Evolutionary conservation across 2,329 filamentous ascomycete species (phyloP).

Genomic region (Pyricularia pennisetigena): DNA sequence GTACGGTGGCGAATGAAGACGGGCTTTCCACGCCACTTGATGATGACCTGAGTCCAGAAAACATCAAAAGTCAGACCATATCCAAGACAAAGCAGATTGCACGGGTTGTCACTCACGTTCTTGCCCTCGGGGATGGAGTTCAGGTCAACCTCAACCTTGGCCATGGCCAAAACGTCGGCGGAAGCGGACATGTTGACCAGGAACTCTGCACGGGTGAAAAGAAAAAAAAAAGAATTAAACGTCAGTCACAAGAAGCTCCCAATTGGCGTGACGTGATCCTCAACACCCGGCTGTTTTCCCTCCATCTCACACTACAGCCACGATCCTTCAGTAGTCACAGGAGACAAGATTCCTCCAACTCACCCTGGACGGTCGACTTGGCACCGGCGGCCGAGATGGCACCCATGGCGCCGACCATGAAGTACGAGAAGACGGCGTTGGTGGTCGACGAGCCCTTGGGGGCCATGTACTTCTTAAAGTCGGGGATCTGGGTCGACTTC

Average conservation of each 20-base stretch:
- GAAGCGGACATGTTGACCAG: constrained; percentile 99
- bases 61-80: background rate
- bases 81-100: background rate
- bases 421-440: constrained; percentile 92
- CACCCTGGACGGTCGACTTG: constrained; percentile 98
- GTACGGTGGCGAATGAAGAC: constrained; percentile 99
- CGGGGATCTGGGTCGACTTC: constrained; percentile 64
- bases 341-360: constrained; percentile 23
- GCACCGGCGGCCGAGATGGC: constrained; percentile 85
- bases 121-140: constrained; percentile 93
- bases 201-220: constrained; percentile 60
- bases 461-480: constrained; percentile 81
- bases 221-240: background rate
- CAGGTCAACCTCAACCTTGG: constrained; percentile 98
- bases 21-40: constrained; percentile 99
- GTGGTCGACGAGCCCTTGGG: constrained; percentile 48
- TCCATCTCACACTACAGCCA: background rate
- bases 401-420: constrained; percentile 96
- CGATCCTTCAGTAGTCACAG: background rate
- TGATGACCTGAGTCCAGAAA: constrained; percentile 62
- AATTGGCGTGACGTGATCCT: background rate
- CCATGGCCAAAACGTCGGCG: constrained; percentile 95
- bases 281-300: background rate
- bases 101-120: constrained; percentile 61
- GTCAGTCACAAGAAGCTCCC: background rate